phyloP scores from a whole-genome alignment of 2,329 filamentous ascomycete genomes.

The Aspergillus chevalieri region DNA sequence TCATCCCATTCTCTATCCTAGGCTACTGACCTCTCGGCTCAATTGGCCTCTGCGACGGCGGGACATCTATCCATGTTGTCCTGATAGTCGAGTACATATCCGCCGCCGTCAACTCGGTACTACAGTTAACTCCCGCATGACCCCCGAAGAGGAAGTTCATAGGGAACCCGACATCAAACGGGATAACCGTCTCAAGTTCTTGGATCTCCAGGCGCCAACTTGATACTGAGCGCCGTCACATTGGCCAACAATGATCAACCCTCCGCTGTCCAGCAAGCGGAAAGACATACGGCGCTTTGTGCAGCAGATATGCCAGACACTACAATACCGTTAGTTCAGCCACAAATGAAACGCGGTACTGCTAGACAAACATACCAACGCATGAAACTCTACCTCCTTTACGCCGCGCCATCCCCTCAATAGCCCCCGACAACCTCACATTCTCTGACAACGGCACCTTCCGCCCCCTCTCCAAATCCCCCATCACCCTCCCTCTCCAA shows the following conservation, averaged over 20 bases:
- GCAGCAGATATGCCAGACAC: constrained; percentile 48
- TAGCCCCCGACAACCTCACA: constrained; percentile 4
- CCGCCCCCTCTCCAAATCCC: neutral
- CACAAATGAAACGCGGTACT: too few relatives aligned
- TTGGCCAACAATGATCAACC: constrained; percentile 48
- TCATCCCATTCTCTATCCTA: too few relatives aligned
- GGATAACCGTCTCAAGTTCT: constrained; percentile 46
- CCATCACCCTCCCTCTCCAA: constrained; percentile 48
- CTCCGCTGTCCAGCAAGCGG: constrained; percentile 49
- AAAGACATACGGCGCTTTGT: constrained; percentile 49
- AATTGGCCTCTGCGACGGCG: neutral
- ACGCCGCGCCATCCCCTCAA: constrained; percentile 4
- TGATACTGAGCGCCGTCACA: constrained; percentile 47
- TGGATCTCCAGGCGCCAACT: constrained; percentile 48
- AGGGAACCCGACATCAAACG: constrained; percentile 51
- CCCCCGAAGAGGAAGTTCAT: neutral
- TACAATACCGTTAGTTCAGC: neutral
- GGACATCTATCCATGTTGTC: neutral
- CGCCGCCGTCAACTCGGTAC: neutral
- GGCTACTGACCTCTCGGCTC: too few relatives aligned
- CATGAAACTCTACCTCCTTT: neutral
- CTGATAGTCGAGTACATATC: neutral
- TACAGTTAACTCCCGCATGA: neutral
- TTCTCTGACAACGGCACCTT: neutral
- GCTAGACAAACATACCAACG: neutral